phyloP scores from a whole-genome alignment of 306 rosid genomes.

The Lablab purpureus region DNA sequence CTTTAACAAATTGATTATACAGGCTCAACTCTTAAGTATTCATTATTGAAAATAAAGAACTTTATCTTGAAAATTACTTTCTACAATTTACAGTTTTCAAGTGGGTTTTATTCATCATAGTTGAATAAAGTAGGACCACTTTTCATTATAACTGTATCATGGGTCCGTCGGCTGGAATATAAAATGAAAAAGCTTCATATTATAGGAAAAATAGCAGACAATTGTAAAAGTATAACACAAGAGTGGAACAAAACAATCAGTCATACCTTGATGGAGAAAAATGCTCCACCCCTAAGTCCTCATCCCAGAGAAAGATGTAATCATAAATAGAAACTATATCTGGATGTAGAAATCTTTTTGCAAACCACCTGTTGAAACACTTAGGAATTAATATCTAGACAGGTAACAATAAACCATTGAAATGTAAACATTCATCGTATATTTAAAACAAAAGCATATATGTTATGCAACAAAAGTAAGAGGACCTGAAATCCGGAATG shows the following conservation, averaged over 20 bases:
- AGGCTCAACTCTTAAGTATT: too few relatives aligned
- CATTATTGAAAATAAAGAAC: not conserved
- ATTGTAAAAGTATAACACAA: constrained; percentile 7
- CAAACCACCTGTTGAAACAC: constrained; percentile 87
- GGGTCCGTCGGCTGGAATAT: constrained; percentile 1
- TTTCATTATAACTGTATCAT: not conserved
- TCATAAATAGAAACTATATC: constrained; percentile 85
- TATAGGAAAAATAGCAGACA: constrained; percentile 17
- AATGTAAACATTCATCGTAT: constrained; percentile 9
- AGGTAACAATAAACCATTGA: constrained; percentile 35
- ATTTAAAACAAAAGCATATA: constrained; percentile 21
- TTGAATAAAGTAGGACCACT: not conserved
- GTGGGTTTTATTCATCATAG: constrained; percentile 6
- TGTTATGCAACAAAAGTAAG: not conserved
- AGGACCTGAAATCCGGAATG: not conserved
- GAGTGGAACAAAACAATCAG: constrained; percentile 22
- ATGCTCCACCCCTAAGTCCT: constrained; percentile 85
- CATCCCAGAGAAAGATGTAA: constrained; percentile 95
- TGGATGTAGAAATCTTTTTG: constrained; percentile 94
- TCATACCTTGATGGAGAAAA: constrained; percentile 82
- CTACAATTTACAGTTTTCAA: not conserved
- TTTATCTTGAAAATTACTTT: not conserved
- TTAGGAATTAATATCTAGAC: constrained; percentile 32
- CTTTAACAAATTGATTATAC: too few relatives aligned
- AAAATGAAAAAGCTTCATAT: constrained; percentile 17